A percentile compares a stretch with the other conserved stretches of the same genome.
Evolutionary conservation across 805 yeast species (phyloP).

Genomic region (Debaryomyces castellii): DNA sequence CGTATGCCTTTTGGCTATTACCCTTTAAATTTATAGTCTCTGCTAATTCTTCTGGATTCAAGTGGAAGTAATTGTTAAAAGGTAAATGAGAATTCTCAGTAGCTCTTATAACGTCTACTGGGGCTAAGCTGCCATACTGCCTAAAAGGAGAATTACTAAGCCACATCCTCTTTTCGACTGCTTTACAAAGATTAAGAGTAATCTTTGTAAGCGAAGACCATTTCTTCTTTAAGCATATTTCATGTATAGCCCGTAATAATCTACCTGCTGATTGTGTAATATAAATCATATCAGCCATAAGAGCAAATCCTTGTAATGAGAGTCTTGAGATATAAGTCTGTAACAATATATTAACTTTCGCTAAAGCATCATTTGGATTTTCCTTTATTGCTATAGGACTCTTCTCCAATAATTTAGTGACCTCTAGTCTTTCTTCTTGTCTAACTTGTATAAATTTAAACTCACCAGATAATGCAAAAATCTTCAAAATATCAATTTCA

Average conservation of each 20-base stretch:
- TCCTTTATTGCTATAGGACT: conserved; percentile 90
- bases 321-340: conserved; percentile 86
- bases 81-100: conserved; percentile 83
- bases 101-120: conserved; percentile 64
- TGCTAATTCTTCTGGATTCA: conserved; percentile 76
- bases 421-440: conserved; percentile 79
- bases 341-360: conserved; percentile 75
- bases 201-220: conserved; percentile 68
- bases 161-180: conserved; percentile 86
- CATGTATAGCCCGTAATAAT: conserved; percentile 79
- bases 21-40: conserved; percentile 75
- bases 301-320: conserved; percentile 80
- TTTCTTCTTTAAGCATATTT: conserved; percentile 64
- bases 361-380: conserved; percentile 61
- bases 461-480: conserved; percentile 82
- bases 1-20: conserved; percentile 58
- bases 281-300: conserved; percentile 90
- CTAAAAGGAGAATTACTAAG: conserved; percentile 78
- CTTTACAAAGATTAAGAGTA: conserved; percentile 66
- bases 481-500: conserved; percentile 70
- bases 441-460: conserved; percentile 82
- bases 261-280: conserved; percentile 93
- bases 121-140: conserved; percentile 70
- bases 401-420: conserved; percentile 62
- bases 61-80: conserved; percentile 71